Percentiles rank a stretch among this genome's conserved stretches.
These are phyloP conservation scores for Fomitopsis palustris DNA, from an alignment of 1,284 basidiomycete species.

Conservation along the genomic window DNA sequence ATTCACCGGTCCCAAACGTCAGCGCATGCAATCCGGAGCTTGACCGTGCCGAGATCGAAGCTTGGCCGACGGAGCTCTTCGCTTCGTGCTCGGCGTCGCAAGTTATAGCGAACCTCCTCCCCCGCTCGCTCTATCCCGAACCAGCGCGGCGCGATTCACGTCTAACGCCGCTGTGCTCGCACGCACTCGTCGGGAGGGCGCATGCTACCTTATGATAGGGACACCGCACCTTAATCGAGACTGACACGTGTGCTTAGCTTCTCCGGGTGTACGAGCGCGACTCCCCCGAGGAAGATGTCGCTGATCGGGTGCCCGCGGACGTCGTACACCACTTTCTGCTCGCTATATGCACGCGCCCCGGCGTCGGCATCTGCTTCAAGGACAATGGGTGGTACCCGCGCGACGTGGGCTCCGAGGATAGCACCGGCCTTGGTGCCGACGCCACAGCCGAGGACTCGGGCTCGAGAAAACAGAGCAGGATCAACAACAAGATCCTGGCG, in stretches of 20 bases:
- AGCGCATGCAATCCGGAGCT: neutral
- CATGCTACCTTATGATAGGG: neutral
- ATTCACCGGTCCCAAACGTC: neutral
- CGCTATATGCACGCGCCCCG: slow-evolving; percentile 82
- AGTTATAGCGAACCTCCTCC: no score
- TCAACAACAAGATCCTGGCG: slow-evolving; percentile 84
- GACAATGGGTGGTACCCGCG: slow-evolving; percentile 92
- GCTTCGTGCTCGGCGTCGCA: no score
- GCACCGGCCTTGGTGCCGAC: slow-evolving; percentile 20
- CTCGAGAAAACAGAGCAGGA: slow-evolving; percentile 36
- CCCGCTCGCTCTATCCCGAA: no score
- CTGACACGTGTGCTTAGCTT: slow-evolving; percentile 38
- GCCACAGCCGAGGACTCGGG: slow-evolving; percentile 35
- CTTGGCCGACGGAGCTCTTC: no score
- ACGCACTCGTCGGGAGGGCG: neutral
- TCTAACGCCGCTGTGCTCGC: neutral
- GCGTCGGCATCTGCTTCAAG: slow-evolving; percentile 83
- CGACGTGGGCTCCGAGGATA: slow-evolving; percentile 37
- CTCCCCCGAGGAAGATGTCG: slow-evolving; percentile 46
- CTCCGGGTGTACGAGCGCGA: slow-evolving; percentile 65
- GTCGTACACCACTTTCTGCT: slow-evolving; percentile 87
- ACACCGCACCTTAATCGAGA: neutral
- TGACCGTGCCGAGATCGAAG: neutral
- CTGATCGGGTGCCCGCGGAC: slow-evolving; percentile 67
- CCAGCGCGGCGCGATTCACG: no score